Conservation (phyloP, 2,329 filamentous ascomycete species). For the Epichloe elymi region DNA sequence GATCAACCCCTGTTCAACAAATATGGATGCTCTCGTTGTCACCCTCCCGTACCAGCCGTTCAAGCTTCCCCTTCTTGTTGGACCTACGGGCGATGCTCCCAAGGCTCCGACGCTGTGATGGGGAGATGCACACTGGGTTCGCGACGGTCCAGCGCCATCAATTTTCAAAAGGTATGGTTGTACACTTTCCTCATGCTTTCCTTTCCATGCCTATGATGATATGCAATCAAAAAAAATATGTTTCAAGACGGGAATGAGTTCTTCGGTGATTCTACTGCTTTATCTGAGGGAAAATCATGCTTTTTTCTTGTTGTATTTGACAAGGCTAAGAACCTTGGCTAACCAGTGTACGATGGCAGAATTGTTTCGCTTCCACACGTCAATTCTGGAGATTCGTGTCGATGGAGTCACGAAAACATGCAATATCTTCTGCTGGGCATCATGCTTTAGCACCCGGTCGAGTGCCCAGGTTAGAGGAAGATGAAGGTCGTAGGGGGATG, state of each 20-base stretch:
- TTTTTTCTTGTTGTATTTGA: background rate
- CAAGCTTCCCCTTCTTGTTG: background rate
- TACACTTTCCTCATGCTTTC: background rate
- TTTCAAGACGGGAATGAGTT: constrained; percentile 28
- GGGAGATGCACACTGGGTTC: background rate
- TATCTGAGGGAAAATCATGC: background rate
- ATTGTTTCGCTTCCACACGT: background rate
- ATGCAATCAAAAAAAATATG: constrained; percentile 14
- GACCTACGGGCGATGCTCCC: background rate
- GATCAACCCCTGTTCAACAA: background rate
- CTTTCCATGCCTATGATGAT: constrained; percentile 7
- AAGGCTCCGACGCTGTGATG: constrained; percentile 3
- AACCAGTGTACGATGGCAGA: background rate
- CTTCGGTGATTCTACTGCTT: constrained; percentile 19
- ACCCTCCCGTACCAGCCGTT: constrained; percentile 11
- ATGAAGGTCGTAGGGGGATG: no score
- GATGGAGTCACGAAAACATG: no score
- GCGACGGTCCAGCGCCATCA: background rate
- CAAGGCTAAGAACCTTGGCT: background rate
- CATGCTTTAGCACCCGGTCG: no score
- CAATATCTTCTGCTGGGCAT: no score
- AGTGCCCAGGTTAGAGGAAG: no score
- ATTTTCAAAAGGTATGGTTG: background rate
- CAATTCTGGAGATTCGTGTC: no score
- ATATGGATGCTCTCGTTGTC: constrained; percentile 12